Evolutionary conservation across 176 grass and related monocot genomes (phyloP), one percentile per base, ranked within the genome.

Genomic region (Elaeis guineensis): DNA sequence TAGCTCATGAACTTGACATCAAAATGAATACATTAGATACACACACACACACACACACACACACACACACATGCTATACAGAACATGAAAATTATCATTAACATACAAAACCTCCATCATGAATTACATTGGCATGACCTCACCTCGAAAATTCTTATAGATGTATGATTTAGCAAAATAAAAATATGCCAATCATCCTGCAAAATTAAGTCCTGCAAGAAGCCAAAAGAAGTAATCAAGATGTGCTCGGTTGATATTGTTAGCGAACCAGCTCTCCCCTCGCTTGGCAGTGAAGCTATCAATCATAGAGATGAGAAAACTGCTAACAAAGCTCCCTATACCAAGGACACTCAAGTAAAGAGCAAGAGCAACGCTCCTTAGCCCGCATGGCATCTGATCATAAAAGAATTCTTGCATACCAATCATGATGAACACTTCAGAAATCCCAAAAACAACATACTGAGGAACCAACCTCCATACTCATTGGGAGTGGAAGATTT

Each of bases 381-480:
- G 55, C 16, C 48, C 22, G 22, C 59, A 54, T 1, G 76, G 68
- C 21, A 17, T 26, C 54, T 78, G 55, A 22, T 59, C 69, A 3
- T 76, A 76, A 64, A 76, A 76, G 19, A 76, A 61, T 5, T 76
- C 73, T 44, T 54, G 55, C 19, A 76, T 0, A 6, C 65, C 65
- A 2, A 62, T 22, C 2, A 29, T 14, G 1, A 11, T 21, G 0
- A 19, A 69, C n/a, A 54, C 59, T 44, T 50, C 21, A 73, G 17
- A 49, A 67, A 44, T 44, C 35, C 35, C 35, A 44, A 3, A 44
- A 44, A 44, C 9, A 44, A 44, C 35, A 44, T 44, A 44, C 35
- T 44, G 35, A 14, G 35, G 35, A 44, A 44, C 35, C 35, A 44
- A 44, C 35, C 35, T 3, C 35, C 35, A 44, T 6, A 44, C 35